These are phyloP conservation scores for Pythium vanterpoolii DNA, from an alignment of 352 stramenopile genomes.

Conservation along the genomic window DNA sequence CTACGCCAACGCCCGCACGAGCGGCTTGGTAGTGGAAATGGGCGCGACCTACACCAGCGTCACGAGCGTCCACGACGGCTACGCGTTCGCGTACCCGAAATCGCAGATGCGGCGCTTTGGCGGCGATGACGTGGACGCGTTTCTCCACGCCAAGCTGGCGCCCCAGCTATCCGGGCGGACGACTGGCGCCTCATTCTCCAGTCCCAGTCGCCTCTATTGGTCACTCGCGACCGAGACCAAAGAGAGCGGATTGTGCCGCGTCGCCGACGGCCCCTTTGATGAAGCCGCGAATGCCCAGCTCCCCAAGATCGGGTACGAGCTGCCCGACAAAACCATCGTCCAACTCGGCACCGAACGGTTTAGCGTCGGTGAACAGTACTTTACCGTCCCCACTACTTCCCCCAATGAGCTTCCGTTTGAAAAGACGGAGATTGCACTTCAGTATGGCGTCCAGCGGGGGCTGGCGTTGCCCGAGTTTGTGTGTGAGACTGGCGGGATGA, in stretches of 20 bases:
- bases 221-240: slow-evolving; percentile 66
- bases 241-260: slow-evolving; percentile 68
- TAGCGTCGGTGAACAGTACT: slow-evolving; percentile 88
- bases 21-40: slow-evolving; percentile 77
- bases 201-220: slow-evolving; percentile 31
- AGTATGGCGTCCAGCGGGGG: slow-evolving; percentile 23
- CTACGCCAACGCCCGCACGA: slow-evolving; percentile 82
- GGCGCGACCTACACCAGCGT: slow-evolving; percentile 73
- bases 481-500: slow-evolving; percentile 55
- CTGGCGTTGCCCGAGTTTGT: slow-evolving; percentile 64
- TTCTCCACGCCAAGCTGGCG: slow-evolving; percentile 52
- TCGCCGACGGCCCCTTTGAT: slow-evolving; percentile 68
- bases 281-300: slow-evolving; percentile 69
- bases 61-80: slow-evolving; percentile 76
- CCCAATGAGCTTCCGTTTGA: background rate
- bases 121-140: slow-evolving; percentile 62
- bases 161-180: slow-evolving; percentile 28
- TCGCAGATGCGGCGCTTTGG: slow-evolving; percentile 55
- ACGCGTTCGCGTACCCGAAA: slow-evolving; percentile 66
- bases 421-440: background rate
- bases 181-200: background rate
- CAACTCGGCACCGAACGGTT: slow-evolving; percentile 85
- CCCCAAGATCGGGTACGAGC: slow-evolving; percentile 74
- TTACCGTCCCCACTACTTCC: slow-evolving; percentile 24
- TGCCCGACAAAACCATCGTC: slow-evolving; percentile 82